Conservation (phyloP, 495 filamentous ascomycete genomes). For the Penicillium longicatenatum region DNA sequence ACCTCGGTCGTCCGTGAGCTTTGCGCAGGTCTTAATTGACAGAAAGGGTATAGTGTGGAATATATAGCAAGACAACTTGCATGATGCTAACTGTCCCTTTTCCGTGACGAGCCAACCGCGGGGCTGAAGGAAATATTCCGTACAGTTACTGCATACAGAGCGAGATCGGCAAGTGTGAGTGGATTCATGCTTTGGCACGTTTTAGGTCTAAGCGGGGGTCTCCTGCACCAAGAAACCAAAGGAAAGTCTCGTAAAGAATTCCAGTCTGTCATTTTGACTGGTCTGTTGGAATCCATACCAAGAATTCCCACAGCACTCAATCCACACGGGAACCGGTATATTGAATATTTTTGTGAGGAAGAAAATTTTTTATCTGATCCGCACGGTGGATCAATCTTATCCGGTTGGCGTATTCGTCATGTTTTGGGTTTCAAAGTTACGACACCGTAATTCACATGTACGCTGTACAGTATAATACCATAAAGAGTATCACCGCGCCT, state of each 20-base stretch:
- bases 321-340: background rate
- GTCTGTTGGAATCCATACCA: background rate
- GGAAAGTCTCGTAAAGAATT: background rate
- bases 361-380: conserved; percentile 1
- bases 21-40: conserved; percentile 5
- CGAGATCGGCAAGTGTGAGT: conserved; percentile 7
- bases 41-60: conserved; percentile 18
- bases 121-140: conserved; percentile 3
- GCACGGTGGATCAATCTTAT: conserved; percentile 1
- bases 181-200: conserved; percentile 1
- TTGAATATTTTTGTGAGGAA: background rate
- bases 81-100: background rate
- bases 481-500: background rate
- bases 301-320: background rate
- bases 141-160: conserved; percentile 6
- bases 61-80: conserved; percentile 18
- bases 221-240: background rate
- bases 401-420: conserved; percentile 2
- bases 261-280: background rate
- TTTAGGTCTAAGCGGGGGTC: background rate
- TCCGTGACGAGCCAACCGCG: conserved; percentile 4
- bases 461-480: no score
- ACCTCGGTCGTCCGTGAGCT: conserved; percentile 10
- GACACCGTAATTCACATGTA: no score
- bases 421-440: background rate